A percentile compares a stretch with the other conserved stretches of the same genome.
Conservation (phyloP, 2,329 filamentous ascomycete genomes). For the Fusarium praegraminearum region DNA sequence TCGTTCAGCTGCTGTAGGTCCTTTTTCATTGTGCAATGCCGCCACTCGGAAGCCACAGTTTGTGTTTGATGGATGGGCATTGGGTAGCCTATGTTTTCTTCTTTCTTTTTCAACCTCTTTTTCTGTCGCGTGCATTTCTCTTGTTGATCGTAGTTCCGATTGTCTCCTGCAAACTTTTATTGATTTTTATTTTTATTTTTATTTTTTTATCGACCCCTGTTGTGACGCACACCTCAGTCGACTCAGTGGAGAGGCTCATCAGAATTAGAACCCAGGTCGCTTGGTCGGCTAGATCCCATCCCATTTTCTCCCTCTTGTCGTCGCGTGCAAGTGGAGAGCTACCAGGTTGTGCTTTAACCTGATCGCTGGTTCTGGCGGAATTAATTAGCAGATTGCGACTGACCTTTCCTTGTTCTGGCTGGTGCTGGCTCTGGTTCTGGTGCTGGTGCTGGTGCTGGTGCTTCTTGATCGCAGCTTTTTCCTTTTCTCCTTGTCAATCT, state of each 20-base stretch:
- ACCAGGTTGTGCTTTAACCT: slow-evolving; percentile 41
- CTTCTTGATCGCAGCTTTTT: slow-evolving; percentile 6
- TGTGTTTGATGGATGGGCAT: background rate
- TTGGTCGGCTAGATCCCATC: slow-evolving; percentile 46
- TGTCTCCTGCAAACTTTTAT: slow-evolving; percentile 5
- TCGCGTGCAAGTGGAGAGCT: slow-evolving; percentile 44
- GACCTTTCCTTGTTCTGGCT: background rate
- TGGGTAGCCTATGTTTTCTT: background rate
- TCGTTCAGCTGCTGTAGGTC: background rate
- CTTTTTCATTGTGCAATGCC: background rate
- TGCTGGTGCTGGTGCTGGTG: background rate
- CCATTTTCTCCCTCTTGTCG: slow-evolving; percentile 46
- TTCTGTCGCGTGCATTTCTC: background rate
- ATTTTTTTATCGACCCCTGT: background rate
- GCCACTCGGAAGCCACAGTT: slow-evolving; percentile 3
- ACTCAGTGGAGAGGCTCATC: slow-evolving; percentile 28
- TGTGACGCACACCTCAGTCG: slow-evolving; percentile 45
- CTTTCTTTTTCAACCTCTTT: background rate
- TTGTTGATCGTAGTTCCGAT: background rate
- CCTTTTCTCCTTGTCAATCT: background rate
- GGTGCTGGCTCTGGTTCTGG: background rate
- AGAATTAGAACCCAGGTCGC: slow-evolving; percentile 7
- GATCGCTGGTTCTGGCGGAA: slow-evolving; percentile 44
- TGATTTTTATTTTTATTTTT: background rate
- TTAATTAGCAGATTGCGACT: slow-evolving; percentile 49